Evolutionary conservation across 495 filamentous ascomycete species (phyloP).

Genomic region (Aspergillus asperescens): DNA sequence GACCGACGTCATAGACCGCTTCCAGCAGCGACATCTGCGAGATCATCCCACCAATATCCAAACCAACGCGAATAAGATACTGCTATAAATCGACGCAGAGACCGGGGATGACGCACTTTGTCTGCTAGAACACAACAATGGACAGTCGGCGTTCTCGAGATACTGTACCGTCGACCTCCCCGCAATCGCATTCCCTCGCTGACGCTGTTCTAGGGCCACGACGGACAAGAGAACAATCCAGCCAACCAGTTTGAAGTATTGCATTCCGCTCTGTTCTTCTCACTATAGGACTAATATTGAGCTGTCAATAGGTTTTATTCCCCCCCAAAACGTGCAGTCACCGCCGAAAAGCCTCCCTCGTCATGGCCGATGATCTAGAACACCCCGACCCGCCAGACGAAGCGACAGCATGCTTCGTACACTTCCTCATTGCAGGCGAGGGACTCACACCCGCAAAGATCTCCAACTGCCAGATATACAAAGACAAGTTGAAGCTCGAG

Average conservation of each 20-base stretch:
- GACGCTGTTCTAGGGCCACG: slow-evolving; percentile 24
- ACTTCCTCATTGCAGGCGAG: slow-evolving; percentile 64
- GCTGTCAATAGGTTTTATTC: slow-evolving; percentile 62
- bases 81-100: no score
- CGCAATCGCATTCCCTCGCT: background rate
- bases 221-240: slow-evolving; percentile 35
- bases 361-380: slow-evolving; percentile 48
- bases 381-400: slow-evolving; percentile 37
- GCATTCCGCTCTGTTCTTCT: no score
- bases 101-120: no score
- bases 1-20: no score
- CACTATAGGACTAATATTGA: background rate
- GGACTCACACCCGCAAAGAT: slow-evolving; percentile 16
- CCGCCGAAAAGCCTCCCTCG: slow-evolving; percentile 81
- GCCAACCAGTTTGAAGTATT: slow-evolving; percentile 50
- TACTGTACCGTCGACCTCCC: slow-evolving; percentile 6
- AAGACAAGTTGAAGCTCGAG: slow-evolving; percentile 17
- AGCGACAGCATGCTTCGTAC: slow-evolving; percentile 74
- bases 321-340: slow-evolving; percentile 58
- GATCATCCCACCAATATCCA: no score
- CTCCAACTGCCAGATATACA: background rate
- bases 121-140: slow-evolving; percentile 11
- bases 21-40: no score
- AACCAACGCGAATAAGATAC: no score
- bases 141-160: background rate